Evolutionary conservation across 768 basidiomycete genomes (phyloP).

Genomic region (Leccinellum albellum): DNA sequence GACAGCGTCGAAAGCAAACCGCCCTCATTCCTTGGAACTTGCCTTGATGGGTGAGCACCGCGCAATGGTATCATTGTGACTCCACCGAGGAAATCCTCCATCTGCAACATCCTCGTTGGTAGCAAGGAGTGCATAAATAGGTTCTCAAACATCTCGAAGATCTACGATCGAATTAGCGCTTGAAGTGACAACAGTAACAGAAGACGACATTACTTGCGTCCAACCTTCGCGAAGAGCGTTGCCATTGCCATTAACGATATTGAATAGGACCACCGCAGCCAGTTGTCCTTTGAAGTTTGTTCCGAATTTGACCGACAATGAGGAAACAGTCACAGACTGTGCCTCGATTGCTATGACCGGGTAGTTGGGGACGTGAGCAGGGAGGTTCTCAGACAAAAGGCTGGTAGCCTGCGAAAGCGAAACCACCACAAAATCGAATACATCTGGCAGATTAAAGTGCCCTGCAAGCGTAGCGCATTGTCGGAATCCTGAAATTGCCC

Average conservation of each 20-base stretch:
- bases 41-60: constrained; percentile 61
- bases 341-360: constrained; percentile 89
- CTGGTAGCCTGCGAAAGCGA: constrained; percentile 91
- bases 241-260: constrained; percentile 95
- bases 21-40: constrained; percentile 70
- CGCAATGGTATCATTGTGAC: constrained; percentile 88
- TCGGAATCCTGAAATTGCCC: constrained; percentile 91
- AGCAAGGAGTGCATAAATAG: constrained; percentile 91
- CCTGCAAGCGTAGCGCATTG: constrained; percentile 94
- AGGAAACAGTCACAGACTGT: constrained; percentile 86
- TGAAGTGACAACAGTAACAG: background rate
- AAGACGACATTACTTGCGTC: constrained; percentile 60
- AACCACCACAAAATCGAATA: constrained; percentile 94
- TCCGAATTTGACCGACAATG: constrained; percentile 89
- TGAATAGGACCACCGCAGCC: constrained; percentile 95
- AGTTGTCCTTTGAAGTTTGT: constrained; percentile 94
- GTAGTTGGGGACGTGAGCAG: constrained; percentile 73
- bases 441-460: constrained; percentile 85
- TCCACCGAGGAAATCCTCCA: constrained; percentile 98
- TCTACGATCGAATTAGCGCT: constrained; percentile 41
- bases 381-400: constrained; percentile 70
- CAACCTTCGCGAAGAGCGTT: constrained; percentile 93
- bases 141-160: constrained; percentile 98
- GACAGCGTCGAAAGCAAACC: constrained; percentile 91
- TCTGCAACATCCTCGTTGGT: constrained; percentile 86